Base-by-base conservation (phyloP, 2,329 filamentous ascomycete genomes). In the Rhinocladiella similis region DNA sequence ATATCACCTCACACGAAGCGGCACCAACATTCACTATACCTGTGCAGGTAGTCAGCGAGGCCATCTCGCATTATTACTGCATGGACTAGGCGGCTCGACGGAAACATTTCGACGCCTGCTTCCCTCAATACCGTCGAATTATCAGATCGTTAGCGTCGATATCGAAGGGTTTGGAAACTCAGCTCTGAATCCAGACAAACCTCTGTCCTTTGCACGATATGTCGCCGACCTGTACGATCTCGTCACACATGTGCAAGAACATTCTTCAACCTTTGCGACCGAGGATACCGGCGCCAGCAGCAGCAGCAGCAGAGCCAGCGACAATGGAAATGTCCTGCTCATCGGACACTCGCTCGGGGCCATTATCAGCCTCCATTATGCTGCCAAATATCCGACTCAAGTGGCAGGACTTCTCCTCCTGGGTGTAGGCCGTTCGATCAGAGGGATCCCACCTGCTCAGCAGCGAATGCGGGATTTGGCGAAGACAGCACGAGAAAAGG, bases 311-410 rank as follows among this genome's bases (percentile, higher is more conserved):
- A 50, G 36, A 16, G 39, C 22, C 13, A 12, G 19, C 18, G 43
- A 20, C 36, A 47, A 29, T 7, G 54, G 52, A 25, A 14, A 51
- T 14, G 35, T 71, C 51, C 47, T 50, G 41, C 59, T 72, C 47
- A 59, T 74, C 47, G 71, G 71, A 16, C 71, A 74, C 61, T 73
- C 70, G 14, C 66, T 74, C 47, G 72, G 71, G 14, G 68, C 63
- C 49, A 69, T 72, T 29, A 62, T 74, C 55, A 65, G 67, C n/a
- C 64, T 74, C 49, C 70, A 73, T 29, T 71, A 70, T 56, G 69
- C 69, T n/a, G 64, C 69, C n/a, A 39, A 55, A 29, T 49, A 69
- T 54, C 64, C 69, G 27, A 53, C 59, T 12, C 49, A 57, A 14
- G 60, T 67, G 25, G 42, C 53, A 29, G 67, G 63, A n/a, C 66